Conservation (phyloP, 2,329 filamentous ascomycete species). For the Aspergillus terreus region DNA sequence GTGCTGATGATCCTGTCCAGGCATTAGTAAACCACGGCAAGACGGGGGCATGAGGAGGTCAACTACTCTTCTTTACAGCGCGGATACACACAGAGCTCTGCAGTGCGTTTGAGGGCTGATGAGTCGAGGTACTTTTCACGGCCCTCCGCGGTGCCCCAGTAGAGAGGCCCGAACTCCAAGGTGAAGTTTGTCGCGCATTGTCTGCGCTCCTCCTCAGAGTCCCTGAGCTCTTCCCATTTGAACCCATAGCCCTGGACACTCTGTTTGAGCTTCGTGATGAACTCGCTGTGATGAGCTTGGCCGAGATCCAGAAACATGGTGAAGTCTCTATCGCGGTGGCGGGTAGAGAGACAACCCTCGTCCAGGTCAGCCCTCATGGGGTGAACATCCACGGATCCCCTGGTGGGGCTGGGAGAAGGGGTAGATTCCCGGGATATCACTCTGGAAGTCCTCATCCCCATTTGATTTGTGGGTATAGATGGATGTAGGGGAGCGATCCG, state of each 20-base stretch:
- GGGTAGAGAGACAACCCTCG: constrained; percentile 8
- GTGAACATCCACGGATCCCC: background rate
- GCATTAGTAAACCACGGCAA: background rate
- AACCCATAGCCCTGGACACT: constrained; percentile 5
- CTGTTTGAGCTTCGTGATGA: constrained; percentile 11
- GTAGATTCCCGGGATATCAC: no score
- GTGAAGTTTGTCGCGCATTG: constrained; percentile 17
- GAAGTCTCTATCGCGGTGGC: constrained; percentile 16
- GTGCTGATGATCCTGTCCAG: background rate
- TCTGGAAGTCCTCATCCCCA: no score
- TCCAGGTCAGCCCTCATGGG: constrained; percentile 13
- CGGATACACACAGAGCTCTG: constrained; percentile 16
- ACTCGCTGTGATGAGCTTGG: constrained; percentile 10
- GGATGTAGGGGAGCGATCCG: background rate
- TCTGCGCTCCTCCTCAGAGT: constrained; percentile 4
- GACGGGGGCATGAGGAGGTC: background rate
- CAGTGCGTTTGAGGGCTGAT: constrained; percentile 11
- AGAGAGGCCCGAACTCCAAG: constrained; percentile 12
- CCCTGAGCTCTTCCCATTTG: constrained; percentile 13
- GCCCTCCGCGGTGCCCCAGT: constrained; percentile 19
- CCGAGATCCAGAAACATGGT: constrained; percentile 21
- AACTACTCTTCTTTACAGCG: constrained; percentile 18
- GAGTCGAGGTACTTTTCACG: constrained; percentile 17
- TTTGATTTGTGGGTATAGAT: no score
- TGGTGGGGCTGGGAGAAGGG: background rate